Percentiles rank a stretch among this genome's conserved stretches.
Conservation (phyloP, 441 rosid genomes). For the Arabidopsis hybrid region DNA sequence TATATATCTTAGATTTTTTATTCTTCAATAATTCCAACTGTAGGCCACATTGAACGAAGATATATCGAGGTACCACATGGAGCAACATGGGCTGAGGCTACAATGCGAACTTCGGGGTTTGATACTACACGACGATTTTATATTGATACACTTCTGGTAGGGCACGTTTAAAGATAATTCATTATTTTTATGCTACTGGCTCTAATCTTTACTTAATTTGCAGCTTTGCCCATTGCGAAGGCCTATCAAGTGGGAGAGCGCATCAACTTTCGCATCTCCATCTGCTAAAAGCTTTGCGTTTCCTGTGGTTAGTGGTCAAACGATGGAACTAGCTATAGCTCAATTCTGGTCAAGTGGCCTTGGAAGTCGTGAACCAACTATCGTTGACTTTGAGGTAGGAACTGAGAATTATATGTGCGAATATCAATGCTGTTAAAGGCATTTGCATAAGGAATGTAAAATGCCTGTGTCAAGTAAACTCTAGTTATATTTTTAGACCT, state of each 20-base stretch:
- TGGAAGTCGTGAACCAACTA: constrained; percentile 85
- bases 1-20: constrained; percentile 19
- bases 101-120: constrained; percentile 84
- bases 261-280: constrained; percentile 80
- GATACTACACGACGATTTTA: constrained; percentile 86
- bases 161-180: constrained; percentile 29
- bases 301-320: constrained; percentile 87
- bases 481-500: constrained; percentile 7
- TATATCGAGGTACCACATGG: constrained; percentile 89
- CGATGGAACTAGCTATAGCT: constrained; percentile 95
- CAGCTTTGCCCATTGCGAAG: constrained; percentile 95
- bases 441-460: constrained; percentile 7
- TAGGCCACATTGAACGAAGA: constrained; percentile 95
- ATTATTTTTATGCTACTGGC: constrained; percentile 35
- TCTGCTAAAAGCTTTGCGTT: constrained; percentile 80
- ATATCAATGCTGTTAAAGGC: not conserved
- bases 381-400: constrained; percentile 93
- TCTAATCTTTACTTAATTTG: constrained; percentile 48
- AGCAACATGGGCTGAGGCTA: constrained; percentile 98
- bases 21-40: constrained; percentile 36
- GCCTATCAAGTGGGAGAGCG: constrained; percentile 94
- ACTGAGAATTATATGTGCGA: constrained; percentile 17
- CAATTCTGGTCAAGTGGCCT: constrained; percentile 99
- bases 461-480: constrained; percentile 2
- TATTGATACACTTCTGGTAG: constrained; percentile 92